A percentile compares a stretch with the other conserved stretches of the same genome.
These are phyloP conservation scores for Vitis amurensis DNA, from an alignment of 164 flowering plant species.

Conservation along the genomic window DNA sequence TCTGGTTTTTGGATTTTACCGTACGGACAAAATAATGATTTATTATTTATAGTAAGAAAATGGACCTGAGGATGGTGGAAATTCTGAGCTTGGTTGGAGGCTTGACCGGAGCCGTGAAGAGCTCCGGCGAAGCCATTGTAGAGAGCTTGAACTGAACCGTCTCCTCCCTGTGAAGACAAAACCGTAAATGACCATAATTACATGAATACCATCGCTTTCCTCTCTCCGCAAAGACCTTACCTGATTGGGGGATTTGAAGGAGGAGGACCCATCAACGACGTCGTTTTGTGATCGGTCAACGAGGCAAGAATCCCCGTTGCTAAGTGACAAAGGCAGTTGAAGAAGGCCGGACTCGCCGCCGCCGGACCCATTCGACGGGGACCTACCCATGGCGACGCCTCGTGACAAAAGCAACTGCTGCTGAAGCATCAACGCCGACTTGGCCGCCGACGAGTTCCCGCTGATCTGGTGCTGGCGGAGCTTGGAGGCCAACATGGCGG, in stretches of 20 bases:
- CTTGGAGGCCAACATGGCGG: conserved; percentile 54
- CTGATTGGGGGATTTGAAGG: conserved; percentile 36
- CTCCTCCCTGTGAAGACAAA: conserved; percentile 36
- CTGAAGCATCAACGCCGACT: conserved; percentile 8
- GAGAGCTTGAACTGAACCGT: conserved; percentile 53
- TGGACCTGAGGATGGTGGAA: conserved; percentile 54
- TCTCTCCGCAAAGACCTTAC: conserved; percentile 14
- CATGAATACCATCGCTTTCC: neutral
- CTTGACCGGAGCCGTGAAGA: conserved; percentile 36
- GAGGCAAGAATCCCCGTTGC: conserved; percentile 16
- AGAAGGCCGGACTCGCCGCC: conserved; percentile 28
- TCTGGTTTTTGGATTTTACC: too few species aligned
- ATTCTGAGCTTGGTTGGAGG: conserved; percentile 41
- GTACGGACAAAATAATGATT: too few species aligned
- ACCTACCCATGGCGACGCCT: conserved; percentile 20
- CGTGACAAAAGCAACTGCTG: too few species aligned
- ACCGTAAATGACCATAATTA: neutral
- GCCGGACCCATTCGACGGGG: conserved; percentile 14
- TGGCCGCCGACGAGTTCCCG: conserved; percentile 12
- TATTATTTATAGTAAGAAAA: neutral
- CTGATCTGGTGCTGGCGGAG: conserved; percentile 73
- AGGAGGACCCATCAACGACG: conserved; percentile 30
- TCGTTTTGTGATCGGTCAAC: conserved; percentile 24
- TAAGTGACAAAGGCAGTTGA: conserved; percentile 33
- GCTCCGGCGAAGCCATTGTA: conserved; percentile 66